Evolutionary conservation across 2,329 filamentous ascomycete species (phyloP).

Genomic region (Esteya vermicola): DNA sequence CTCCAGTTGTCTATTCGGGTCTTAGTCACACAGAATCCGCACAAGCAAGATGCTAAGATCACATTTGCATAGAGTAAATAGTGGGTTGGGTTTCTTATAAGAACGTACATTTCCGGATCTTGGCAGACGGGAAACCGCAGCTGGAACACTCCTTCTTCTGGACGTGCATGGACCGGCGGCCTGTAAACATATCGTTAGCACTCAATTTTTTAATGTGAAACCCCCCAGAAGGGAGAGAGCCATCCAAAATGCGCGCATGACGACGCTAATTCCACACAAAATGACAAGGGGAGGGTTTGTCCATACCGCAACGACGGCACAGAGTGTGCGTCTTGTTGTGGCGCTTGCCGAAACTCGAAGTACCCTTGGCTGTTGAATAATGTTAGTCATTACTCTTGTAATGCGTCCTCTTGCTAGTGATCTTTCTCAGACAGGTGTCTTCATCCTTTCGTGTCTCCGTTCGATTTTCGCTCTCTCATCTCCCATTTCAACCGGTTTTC

Average conservation of each 20-base stretch:
- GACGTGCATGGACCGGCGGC: slow-evolving; percentile 94
- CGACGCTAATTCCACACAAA: too few relatives aligned
- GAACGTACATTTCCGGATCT: slow-evolving; percentile 98
- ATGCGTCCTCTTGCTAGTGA: neutral
- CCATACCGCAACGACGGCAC: slow-evolving; percentile 93
- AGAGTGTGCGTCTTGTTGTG: slow-evolving; percentile 98
- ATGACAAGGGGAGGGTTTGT: too few relatives aligned
- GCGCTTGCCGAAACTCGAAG: slow-evolving; percentile 40
- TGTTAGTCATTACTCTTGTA: neutral
- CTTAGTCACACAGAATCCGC: neutral
- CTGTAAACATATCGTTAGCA: slow-evolving; percentile 27
- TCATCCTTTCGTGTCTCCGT: neutral
- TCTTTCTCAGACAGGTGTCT: too few relatives aligned
- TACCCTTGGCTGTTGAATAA: slow-evolving; percentile 34
- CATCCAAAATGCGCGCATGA: too few relatives aligned
- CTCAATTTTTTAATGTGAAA: neutral
- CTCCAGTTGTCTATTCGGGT: slow-evolving; percentile 82
- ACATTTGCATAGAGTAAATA: too few relatives aligned
- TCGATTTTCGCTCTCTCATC: neutral
- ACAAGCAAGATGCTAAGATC: too few relatives aligned
- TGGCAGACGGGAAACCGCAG: slow-evolving; percentile 95
- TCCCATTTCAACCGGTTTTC: too few relatives aligned
- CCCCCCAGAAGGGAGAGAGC: slow-evolving; percentile 9
- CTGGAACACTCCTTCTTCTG: slow-evolving; percentile 96
- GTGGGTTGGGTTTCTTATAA: too few relatives aligned